These are phyloP conservation scores for Zymoseptoria ardabiliae DNA, from an alignment of 2,329 filamentous ascomycete species.

Conservation along the genomic window DNA sequence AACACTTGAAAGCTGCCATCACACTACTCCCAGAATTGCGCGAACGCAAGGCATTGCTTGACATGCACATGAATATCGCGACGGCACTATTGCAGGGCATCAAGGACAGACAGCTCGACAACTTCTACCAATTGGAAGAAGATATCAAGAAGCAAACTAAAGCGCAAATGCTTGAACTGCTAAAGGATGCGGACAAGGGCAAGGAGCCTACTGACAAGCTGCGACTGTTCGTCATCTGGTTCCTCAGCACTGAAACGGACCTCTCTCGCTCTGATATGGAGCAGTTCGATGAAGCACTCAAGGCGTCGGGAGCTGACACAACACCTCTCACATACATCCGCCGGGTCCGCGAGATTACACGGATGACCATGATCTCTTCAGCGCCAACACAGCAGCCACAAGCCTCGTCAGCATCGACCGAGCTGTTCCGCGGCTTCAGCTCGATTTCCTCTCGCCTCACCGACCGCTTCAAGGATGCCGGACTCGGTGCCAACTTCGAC, in stretches of 20 bases:
- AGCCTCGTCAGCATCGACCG: slow-evolving; percentile 55
- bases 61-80: slow-evolving; percentile 99
- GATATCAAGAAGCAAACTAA: slow-evolving; percentile 87
- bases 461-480: slow-evolving; percentile 87
- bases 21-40: slow-evolving; percentile 84
- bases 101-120: slow-evolving; percentile 90
- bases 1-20: slow-evolving; percentile 93
- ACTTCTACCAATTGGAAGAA: slow-evolving; percentile 93
- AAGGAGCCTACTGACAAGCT: slow-evolving; percentile 82
- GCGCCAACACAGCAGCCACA: slow-evolving; percentile 57
- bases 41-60: slow-evolving; percentile 84
- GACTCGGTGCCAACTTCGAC: slow-evolving; percentile 81
- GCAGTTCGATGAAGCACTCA: slow-evolving; percentile 77
- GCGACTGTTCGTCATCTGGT: slow-evolving; percentile 94
- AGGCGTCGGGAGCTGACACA: slow-evolving; percentile 65
- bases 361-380: slow-evolving; percentile 96
- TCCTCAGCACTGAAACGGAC: slow-evolving; percentile 85
- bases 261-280: slow-evolving; percentile 74
- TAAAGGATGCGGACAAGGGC: slow-evolving; percentile 75
- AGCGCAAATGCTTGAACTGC: slow-evolving; percentile 75
- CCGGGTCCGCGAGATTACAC: slow-evolving; percentile 86
- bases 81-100: slow-evolving; percentile 74
- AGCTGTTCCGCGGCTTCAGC: slow-evolving; percentile 89
- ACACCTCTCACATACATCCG: slow-evolving; percentile 77
- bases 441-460: slow-evolving; percentile 87